Evolutionary conservation across 2,329 filamentous ascomycete species (phyloP), one percentile per base, ranked within the genome.

Genomic region (Talaromyces albobiverticillius): DNA sequence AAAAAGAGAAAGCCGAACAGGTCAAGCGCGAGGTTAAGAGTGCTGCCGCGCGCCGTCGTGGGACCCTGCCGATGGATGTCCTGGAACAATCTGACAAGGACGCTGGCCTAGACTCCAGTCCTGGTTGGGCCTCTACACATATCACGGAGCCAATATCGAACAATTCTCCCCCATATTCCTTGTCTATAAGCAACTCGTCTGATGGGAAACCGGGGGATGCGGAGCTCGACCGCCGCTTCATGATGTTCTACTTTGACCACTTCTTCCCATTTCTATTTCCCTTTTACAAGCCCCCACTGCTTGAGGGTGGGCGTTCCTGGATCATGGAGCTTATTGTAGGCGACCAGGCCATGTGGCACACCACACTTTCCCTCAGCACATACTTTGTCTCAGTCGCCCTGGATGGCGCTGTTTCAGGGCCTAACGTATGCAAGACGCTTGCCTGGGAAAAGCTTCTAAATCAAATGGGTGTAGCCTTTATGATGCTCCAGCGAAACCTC

Each of bases 191-290:
- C 23, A 29, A 45, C 22, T 16, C 42, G n/a, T 23, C 22, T 45
- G 42, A 45, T 45, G 25, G 22, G 14, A 11, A 45, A 45, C 23
- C 11, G 4, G 22, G 2, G 23, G 22, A 26, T 22, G 26, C 42
- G 20, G 42, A 45, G 14, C 42, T 45, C 13, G 42, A 45, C 42
- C 22, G 42, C 22, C 42, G 42, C 62, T 75, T 79, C 45, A 68
- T 80, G 52, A 82, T 83, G 77, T 76, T 82, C 55, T 86, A 85
- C 62, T 72, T 85, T 42, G 83, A 86, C 64, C 79, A 82, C 58
- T 75, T 85, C 20, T 79, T 86, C 57, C 83, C 84, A 1, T 82
- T 84, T 59, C 68, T 85, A 1, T 85, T 82, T 61, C 84, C 84
- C 2, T 82, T 84, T 64, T 86, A 86, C 65, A 76, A 76, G 2